Evolutionary conservation across 495 filamentous ascomycete species (phyloP).

Genomic region (Lichina pygmaea): DNA sequence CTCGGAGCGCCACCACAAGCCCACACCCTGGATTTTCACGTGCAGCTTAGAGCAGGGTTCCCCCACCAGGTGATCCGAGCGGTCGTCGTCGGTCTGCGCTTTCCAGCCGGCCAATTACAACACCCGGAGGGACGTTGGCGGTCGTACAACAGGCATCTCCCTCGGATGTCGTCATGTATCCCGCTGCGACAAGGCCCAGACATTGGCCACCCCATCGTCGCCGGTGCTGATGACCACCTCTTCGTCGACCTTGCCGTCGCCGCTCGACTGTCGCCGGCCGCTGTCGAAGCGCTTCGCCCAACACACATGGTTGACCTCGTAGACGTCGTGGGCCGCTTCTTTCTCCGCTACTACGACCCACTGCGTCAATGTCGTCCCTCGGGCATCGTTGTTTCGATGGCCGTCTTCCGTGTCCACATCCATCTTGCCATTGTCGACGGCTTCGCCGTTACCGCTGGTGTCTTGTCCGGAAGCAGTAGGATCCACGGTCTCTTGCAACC

Average conservation of each 20-base stretch:
- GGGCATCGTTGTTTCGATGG: neutral
- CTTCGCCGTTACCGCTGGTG: neutral
- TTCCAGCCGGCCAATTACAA: too few relatives aligned
- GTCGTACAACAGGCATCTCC: too few relatives aligned
- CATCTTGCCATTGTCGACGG: neutral
- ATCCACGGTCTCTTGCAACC: neutral
- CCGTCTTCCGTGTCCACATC: neutral
- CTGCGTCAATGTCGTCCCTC: slow-evolving; percentile 13
- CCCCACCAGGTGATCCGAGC: too few relatives aligned
- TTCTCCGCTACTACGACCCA: slow-evolving; percentile 44
- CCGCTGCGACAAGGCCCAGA: slow-evolving; percentile 27
- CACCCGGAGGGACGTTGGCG: too few relatives aligned
- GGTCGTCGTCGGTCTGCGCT: too few relatives aligned
- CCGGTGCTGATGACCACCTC: slow-evolving; percentile 59
- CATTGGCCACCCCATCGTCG: slow-evolving; percentile 51
- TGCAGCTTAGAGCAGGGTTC: too few relatives aligned
- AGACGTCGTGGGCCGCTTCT: slow-evolving; percentile 57
- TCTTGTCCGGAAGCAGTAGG: neutral
- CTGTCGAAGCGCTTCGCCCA: slow-evolving; percentile 43
- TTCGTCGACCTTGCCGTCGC: slow-evolving; percentile 21
- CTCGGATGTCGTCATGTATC: neutral
- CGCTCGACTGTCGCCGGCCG: slow-evolving; percentile 9
- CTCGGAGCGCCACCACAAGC: too few relatives aligned
- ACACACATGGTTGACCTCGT: slow-evolving; percentile 71
- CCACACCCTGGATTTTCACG: too few relatives aligned